phyloP scores from a whole-genome alignment of 805 yeast genomes.

The Blastobotrys peoriensis region DNA sequence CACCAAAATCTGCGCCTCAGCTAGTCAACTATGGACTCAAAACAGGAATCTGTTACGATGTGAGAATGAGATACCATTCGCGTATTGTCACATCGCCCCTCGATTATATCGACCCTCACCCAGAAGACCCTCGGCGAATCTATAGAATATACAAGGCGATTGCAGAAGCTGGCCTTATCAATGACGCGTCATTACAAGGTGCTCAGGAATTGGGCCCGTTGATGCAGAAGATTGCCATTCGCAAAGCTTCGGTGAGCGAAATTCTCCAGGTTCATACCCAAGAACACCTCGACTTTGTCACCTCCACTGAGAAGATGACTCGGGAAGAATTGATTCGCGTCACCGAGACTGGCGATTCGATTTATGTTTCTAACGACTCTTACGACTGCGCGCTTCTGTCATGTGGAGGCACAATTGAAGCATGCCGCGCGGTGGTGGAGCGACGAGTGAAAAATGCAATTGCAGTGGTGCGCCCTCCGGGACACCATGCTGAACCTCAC shows the following conservation, averaged over 20 bases:
- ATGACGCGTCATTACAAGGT: slow-evolving; percentile 68
- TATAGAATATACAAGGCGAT: slow-evolving; percentile 88
- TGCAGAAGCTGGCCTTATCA: slow-evolving; percentile 88
- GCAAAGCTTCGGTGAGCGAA: slow-evolving; percentile 86
- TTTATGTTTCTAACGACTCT: slow-evolving; percentile 90
- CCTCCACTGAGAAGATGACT: slow-evolving; percentile 69
- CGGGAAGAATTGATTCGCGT: slow-evolving; percentile 70
- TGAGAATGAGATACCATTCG: slow-evolving; percentile 95
- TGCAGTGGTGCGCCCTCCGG: slow-evolving; percentile 97
- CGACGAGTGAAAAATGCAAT: slow-evolving; percentile 85
- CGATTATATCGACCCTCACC: slow-evolving; percentile 97
- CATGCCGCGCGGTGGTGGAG: slow-evolving; percentile 91
- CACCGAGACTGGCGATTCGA: slow-evolving; percentile 90
- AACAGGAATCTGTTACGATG: slow-evolving; percentile 94
- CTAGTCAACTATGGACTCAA: slow-evolving; percentile 68
- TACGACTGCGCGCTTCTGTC: slow-evolving; percentile 79
- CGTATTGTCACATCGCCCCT: slow-evolving; percentile 85
- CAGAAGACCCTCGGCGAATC: slow-evolving; percentile 96
- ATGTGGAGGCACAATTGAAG: slow-evolving; percentile 97
- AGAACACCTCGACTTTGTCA: slow-evolving; percentile 70
- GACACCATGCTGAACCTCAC: slow-evolving; percentile 98
- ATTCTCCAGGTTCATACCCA: slow-evolving; percentile 78
- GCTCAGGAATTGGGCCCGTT: slow-evolving; percentile 72
- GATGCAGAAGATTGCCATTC: slow-evolving; percentile 83
- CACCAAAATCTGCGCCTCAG: slow-evolving; percentile 39